Evolutionary conservation across 176 grass and related monocot genomes (phyloP), one percentile per base, ranked within the genome.

Genomic region (Tuctoria greenei): DNA sequence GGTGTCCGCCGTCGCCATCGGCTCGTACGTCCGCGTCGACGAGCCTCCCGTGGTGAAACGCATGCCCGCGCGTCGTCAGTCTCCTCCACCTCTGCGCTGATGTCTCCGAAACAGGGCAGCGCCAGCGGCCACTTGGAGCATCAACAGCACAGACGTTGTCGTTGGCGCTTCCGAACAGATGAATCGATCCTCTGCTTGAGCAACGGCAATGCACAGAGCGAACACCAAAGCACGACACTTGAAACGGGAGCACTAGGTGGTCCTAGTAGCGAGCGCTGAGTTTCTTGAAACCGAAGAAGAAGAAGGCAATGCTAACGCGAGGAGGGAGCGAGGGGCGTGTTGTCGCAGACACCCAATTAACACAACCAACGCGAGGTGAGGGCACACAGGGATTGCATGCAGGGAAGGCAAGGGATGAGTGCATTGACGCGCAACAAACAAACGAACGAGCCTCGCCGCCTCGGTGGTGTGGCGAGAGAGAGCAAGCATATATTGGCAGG

Each of bases 11-110:
- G 83, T 80, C 71, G 79, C 57, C 84, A 61, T 23, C 1, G 92
- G 88, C 70, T 95, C 51, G 80, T 81, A 95, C 42, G 92, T 78
- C 60, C 70, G 70, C 81, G 76, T 56, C 69, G 79, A 42, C 38
- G 83, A 90, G 4, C 73, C 82, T 18, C 88, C 88, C 39, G 75
- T 64, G 27, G 76, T 71, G 83, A 90, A 79, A 74, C 31, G 31
- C 31, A 31, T 31, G 31, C 31, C 31, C 31, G 31, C 31, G 2
- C 31, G 31, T 31, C 31, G 31, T 31, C 31, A 31, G 31, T 3
- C 31, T 31, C 31, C 31, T 31, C 31, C 31, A 31, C 31, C 31
- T 31, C 31, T 31, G 31, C 31, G 1, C 31, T 31, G 31, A 31
- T 31, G 2, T 31, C 31, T 31, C 31, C 1, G 3, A 31, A 3